Percentiles rank a stretch among this genome's conserved stretches.
Conservation (phyloP, 2,329 filamentous ascomycete species). For the Reticulascus tulasneorum region DNA sequence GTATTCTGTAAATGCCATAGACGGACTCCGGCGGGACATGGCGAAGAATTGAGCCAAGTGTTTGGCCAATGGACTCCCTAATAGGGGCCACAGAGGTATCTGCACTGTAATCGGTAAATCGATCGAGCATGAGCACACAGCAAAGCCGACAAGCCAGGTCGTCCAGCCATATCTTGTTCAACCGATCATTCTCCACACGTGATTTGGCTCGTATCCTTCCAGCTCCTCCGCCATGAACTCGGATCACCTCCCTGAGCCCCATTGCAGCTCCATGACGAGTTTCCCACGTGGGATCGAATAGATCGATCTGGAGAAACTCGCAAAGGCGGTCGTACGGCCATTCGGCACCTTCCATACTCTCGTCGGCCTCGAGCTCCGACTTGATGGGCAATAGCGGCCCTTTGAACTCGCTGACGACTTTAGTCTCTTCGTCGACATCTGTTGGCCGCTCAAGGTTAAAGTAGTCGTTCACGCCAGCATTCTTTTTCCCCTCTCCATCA, state of each 20-base stretch:
- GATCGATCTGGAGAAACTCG: constrained; percentile 87
- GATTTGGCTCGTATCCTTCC: constrained; percentile 71
- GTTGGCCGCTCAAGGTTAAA: constrained; percentile 80
- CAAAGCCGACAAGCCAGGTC: constrained; percentile 93
- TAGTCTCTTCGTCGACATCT: constrained; percentile 81
- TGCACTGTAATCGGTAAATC: constrained; percentile 96
- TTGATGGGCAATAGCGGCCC: constrained; percentile 77
- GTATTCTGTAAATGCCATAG: constrained; percentile 75
- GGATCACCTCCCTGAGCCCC: constrained; percentile 85
- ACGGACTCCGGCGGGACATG: constrained; percentile 79
- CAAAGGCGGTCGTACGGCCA: constrained; percentile 95
- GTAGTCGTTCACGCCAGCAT: constrained; percentile 72
- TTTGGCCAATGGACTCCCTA: constrained; percentile 90
- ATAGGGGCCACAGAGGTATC: constrained; percentile 97
- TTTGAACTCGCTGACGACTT: constrained; percentile 94
- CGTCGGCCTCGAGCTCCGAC: constrained; percentile 76
- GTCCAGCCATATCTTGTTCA: constrained; percentile 85
- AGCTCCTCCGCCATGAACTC: constrained; percentile 86
- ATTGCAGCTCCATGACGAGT: constrained; percentile 94
- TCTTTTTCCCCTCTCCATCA: constrained; percentile 53
- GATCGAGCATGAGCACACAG: constrained; percentile 94
- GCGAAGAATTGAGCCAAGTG: constrained; percentile 81
- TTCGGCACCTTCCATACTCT: constrained; percentile 71
- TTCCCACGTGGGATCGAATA: constrained; percentile 94
- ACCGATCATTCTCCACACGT: constrained; percentile 67